Evolutionary conservation across 768 basidiomycete species (phyloP).

Genomic region (Lactarius hatsudake): DNA sequence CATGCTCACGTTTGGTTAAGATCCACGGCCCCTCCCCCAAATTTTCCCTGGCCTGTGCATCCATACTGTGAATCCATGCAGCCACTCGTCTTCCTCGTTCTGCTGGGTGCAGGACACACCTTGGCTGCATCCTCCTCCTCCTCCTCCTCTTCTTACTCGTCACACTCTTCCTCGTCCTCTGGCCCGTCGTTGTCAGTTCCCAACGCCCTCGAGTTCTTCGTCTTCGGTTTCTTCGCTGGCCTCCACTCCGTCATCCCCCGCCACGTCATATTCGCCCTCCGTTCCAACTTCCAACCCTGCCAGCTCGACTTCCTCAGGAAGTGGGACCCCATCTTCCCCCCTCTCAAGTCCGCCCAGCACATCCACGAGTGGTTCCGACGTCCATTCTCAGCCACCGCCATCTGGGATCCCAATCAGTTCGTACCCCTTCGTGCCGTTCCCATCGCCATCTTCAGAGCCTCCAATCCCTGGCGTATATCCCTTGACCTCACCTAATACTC

Average conservation of each 20-base stretch:
- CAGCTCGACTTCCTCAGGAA: slow-evolving; percentile 7
- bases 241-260: not conserved
- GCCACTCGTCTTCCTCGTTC: not conserved
- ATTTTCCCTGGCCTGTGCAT: not conserved
- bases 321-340: slow-evolving; percentile 10
- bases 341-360: slow-evolving; percentile 4
- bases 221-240: slow-evolving; percentile 1
- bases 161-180: not conserved
- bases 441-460: slow-evolving; percentile 41
- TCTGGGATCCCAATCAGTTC: slow-evolving; percentile 15
- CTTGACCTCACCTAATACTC: slow-evolving; percentile 50
- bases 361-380: not conserved
- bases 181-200: not conserved
- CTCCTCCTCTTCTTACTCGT: not conserved
- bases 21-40: not conserved
- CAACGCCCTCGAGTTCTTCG: not conserved
- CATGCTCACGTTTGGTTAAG: not conserved
- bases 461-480: slow-evolving; percentile 55
- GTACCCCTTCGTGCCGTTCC: slow-evolving; percentile 20
- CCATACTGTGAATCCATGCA: not conserved
- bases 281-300: not conserved
- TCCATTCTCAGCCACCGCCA: slow-evolving; percentile 10
- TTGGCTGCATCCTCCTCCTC: slow-evolving; percentile 4
- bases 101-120: slow-evolving; percentile 8
- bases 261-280: not conserved